Evolutionary conservation across 345 rosid genomes (phyloP), one percentile per base, ranked within the genome.

Genomic region (Sonneratia caseolaris): DNA sequence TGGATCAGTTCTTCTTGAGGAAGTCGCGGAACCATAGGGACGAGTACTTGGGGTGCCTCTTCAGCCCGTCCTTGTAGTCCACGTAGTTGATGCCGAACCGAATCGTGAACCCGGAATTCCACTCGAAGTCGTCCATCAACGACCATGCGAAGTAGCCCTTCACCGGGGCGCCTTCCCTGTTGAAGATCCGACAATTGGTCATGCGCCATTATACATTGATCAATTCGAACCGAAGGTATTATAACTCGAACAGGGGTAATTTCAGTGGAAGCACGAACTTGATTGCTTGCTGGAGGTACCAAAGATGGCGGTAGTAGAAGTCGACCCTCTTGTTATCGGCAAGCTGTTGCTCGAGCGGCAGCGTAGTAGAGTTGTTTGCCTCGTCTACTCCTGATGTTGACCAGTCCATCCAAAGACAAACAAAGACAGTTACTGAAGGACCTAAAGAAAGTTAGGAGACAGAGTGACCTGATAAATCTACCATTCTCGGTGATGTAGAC

Each of bases 141-240:
- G 91, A 79, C 91, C 89, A 85, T 37, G 82, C 81, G 55, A 75
- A 83, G 73, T 82, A 83, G n/a, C 89, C 89, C 66, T 82, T 82
- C 65, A 84, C 68, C 24, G 36, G 79, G 42, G 75, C 84, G 4
- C 66, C 66, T 64, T 72, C 22, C 35, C 83, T 85, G 79, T 73
- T 59, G 12, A 38, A 6, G 68, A 53, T 24, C 7, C 7, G 59
- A 15, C 37, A 18, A 38, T 19, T 45, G 32, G 8, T 37, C 49
- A 67, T 3, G 45, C 5, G 10, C 45, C 45, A 42, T 42, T 5
- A 42, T 42, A 5, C 45, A 42, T 42, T 42, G 7, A 42, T 4
- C 5, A 42, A 42, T 1, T 9, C 7, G 45, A 42, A 42, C 45
- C 7, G 45, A 42, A 42, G 45, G 45, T 42, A 42, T 42, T 42